Percentiles rank a stretch among this genome's conserved stretches.
These are phyloP conservation scores for Hortaea sp. DNA, from an alignment of 2,329 filamentous ascomycete species.

Conservation along the genomic window DNA sequence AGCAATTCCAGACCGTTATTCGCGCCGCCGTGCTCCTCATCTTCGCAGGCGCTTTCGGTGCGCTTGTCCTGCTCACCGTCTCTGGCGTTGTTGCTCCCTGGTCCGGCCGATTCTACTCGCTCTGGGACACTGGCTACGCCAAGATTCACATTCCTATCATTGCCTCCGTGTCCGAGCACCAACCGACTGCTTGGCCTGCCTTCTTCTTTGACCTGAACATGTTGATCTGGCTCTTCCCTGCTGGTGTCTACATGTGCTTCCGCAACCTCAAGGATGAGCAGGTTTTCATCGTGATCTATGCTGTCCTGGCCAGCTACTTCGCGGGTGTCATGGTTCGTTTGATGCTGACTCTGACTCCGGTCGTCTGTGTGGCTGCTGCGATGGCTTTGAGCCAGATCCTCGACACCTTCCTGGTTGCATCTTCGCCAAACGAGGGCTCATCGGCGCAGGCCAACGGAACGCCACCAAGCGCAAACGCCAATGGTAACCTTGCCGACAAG, in stretches of 20 bases:
- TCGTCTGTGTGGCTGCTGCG: constrained; percentile 90
- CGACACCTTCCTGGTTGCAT: constrained; percentile 67
- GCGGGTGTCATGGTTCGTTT: constrained; percentile 98
- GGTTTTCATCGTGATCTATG: constrained; percentile 94
- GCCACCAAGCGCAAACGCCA: constrained; percentile 30
- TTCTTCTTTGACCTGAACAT: constrained; percentile 99
- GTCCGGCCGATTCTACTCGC: constrained; percentile 97
- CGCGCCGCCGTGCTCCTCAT: constrained; percentile 63
- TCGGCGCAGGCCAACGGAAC: constrained; percentile 26
- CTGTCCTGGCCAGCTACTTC: constrained; percentile 95
- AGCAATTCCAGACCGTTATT: constrained; percentile 88
- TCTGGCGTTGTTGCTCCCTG: constrained; percentile 91
- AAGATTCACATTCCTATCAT: constrained; percentile 99
- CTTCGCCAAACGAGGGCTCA: constrained; percentile 41
- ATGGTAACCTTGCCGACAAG: constrained; percentile 39
- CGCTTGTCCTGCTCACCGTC: constrained; percentile 73
- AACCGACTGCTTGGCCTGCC: constrained; percentile 95
- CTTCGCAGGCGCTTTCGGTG: constrained; percentile 62
- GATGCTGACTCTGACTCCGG: constrained; percentile 93
- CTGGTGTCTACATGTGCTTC: constrained; percentile 97
- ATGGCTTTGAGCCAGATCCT: constrained; percentile 80
- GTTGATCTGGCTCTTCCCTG: constrained; percentile 98
- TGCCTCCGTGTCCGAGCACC: constrained; percentile 98
- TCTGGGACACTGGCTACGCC: constrained; percentile 97
- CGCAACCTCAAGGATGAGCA: constrained; percentile 88